Base-by-base conservation (phyloP, 2,329 filamentous ascomycete genomes). In the Aspergillus pseudonomiae region DNA sequence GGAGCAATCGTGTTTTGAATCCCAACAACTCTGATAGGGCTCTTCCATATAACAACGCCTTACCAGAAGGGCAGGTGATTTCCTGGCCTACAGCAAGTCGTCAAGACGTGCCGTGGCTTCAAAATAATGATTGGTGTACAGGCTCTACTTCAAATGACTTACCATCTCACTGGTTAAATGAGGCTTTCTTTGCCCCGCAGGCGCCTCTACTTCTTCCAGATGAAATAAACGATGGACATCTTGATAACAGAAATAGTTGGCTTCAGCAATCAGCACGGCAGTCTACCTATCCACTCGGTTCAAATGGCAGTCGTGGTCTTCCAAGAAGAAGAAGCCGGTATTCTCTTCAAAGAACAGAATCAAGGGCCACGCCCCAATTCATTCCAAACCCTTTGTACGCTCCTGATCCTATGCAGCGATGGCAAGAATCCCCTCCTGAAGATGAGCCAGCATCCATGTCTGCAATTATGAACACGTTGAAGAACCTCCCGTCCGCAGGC, bases 391-490 rank as follows among this genome's bases (percentile, higher is more conserved):
- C 46, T 4, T 50, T 30, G 4, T 28, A 30, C 3, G 46, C 46
- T 19, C 46, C 16, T n/a, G 46, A 50, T 50, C 46, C 46, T 30
- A 50, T 50, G 46, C 46, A 50, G 16, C 46, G 60, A 39, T 59
- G 48, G 61, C 55, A 57, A 14, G 26, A 57, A 11, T 57, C 55
- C 4, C 55, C 39, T 6, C 41, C 55, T 19, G 55, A 57, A 46
- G 55, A 57, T 16, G 55, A 46, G 26, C 55, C 41, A 34, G 55
- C 55, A 24, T 46, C 45, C 46, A 34, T 62, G 39, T 52, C 52
- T 4, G 39, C 36, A 34, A 26, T 62, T 46, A 50, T 50, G 46
- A 50, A 50, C 16, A 30, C 24, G 0, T 30, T 50, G 16, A 50
- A 50, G 16, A 50, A 30, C 16, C 46, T 30, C 26, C 46, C 24